These are phyloP conservation scores for Orbilia ellipsospora DNA, from an alignment of 2,329 filamentous ascomycete genomes.

Conservation along the genomic window DNA sequence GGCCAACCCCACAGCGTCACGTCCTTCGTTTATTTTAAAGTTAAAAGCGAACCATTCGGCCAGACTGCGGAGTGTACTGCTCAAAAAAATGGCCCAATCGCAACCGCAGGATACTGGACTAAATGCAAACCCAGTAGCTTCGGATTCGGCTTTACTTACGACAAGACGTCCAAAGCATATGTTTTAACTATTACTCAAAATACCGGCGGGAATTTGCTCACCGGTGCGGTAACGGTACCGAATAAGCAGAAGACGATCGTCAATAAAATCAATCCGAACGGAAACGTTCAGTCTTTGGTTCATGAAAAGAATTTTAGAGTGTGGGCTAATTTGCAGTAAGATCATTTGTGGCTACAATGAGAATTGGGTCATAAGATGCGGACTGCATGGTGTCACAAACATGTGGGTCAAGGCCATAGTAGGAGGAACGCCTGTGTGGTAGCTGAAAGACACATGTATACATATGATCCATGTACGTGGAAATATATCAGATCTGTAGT, in stretches of 20 bases:
- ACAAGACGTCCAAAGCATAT: constrained; percentile 17
- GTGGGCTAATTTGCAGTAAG: constrained; percentile 10
- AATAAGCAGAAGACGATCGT: constrained; percentile 19
- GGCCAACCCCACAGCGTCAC: constrained; percentile 4
- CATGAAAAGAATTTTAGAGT: constrained; percentile 3
- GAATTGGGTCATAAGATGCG: too few species aligned
- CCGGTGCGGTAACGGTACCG: constrained; percentile 4
- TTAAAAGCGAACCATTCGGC: constrained; percentile 5
- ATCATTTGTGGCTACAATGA: too few species aligned
- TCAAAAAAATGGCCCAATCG: background rate
- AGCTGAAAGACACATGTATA: too few species aligned
- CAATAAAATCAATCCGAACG: constrained; percentile 15
- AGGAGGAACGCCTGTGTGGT: too few species aligned
- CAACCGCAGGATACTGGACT: constrained; percentile 1
- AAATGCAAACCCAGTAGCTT: constrained; percentile 11
- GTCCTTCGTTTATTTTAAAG: constrained; percentile 6
- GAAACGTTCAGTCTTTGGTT: constrained; percentile 27
- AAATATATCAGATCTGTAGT: too few species aligned
- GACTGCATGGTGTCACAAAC: too few species aligned
- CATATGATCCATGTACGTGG: too few species aligned
- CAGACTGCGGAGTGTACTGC: background rate
- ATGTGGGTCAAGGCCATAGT: too few species aligned
- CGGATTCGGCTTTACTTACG: constrained; percentile 19
- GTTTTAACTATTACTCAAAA: constrained; percentile 19
- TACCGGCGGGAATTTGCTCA: constrained; percentile 9